These are phyloP conservation scores for Carex scoparia DNA, from an alignment of 176 grass and related monocot species.

Conservation along the genomic window DNA sequence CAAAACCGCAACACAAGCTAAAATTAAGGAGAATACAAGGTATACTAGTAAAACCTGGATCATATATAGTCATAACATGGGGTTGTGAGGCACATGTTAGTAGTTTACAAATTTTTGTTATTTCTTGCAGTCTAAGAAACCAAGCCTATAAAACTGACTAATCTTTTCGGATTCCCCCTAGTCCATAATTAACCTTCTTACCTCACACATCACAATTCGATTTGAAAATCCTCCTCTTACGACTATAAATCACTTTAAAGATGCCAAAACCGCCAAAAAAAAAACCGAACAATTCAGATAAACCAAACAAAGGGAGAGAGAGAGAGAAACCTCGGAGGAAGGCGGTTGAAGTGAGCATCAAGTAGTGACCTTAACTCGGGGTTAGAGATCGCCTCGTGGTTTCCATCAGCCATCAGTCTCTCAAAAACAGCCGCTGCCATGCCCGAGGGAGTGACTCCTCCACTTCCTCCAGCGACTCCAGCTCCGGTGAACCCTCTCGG, in stretches of 20 bases:
- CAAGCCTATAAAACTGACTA: background rate
- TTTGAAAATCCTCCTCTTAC: background rate
- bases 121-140: conserved; percentile 6
- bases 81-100: background rate
- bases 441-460: conserved; percentile 36
- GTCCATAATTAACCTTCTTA: background rate
- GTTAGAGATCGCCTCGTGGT: conserved; percentile 51
- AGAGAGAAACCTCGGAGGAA: conserved; percentile 53
- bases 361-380: conserved; percentile 57
- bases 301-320: background rate
- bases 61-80: background rate
- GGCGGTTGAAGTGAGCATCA: conserved; percentile 64
- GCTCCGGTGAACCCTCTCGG: conserved; percentile 26
- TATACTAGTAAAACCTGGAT: background rate
- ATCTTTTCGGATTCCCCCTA: background rate
- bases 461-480: conserved; percentile 19
- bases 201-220: background rate
- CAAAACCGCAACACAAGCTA: conserved; percentile 13
- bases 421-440: conserved; percentile 37
- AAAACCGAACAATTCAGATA: background rate
- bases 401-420: conserved; percentile 61
- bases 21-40: conserved; percentile 24
- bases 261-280: background rate
- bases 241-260: background rate
- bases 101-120: background rate